Conservation (phyloP, 371 early-diverging fungal genomes). For the Mucor racemosus region DNA sequence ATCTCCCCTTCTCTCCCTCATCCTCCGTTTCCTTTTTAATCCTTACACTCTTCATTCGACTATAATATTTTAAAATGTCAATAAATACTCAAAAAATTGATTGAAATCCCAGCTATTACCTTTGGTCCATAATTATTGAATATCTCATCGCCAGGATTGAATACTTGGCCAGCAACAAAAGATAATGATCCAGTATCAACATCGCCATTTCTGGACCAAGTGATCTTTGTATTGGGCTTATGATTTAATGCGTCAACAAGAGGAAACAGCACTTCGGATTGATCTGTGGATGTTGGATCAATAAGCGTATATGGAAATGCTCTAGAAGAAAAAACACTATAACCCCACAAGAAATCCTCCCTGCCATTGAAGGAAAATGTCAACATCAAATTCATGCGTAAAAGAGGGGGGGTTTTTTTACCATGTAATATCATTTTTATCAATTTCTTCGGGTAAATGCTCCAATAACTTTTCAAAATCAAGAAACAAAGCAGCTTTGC, state of each 20-base stretch:
- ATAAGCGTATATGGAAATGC: constrained; percentile 63
- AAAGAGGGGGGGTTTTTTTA: no score
- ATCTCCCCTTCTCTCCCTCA: background rate
- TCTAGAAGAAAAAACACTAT: constrained; percentile 60
- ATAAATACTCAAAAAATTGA: background rate
- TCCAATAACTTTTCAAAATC: constrained; percentile 42
- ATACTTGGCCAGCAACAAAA: constrained; percentile 41
- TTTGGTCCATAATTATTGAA: constrained; percentile 76
- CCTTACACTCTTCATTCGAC: constrained; percentile 74
- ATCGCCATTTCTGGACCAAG: constrained; percentile 50
- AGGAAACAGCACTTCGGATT: constrained; percentile 59
- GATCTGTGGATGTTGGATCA: constrained; percentile 30
- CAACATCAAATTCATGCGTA: constrained; percentile 13
- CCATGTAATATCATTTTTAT: constrained; percentile 40
- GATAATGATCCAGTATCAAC: constrained; percentile 35
- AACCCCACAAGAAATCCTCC: constrained; percentile 67
- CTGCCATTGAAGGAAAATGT: constrained; percentile 22
- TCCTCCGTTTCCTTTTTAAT: background rate
- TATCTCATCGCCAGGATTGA: constrained; percentile 52
- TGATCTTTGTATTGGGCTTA: constrained; percentile 54
- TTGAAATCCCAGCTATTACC: constrained; percentile 17
- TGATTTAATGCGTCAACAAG: constrained; percentile 65
- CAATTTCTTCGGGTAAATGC: constrained; percentile 31
- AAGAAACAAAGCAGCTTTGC: constrained; percentile 28
- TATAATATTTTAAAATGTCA: background rate